These are phyloP conservation scores for Jasminum sambac DNA, from an alignment of 257 asterid species.

Conservation along the genomic window DNA sequence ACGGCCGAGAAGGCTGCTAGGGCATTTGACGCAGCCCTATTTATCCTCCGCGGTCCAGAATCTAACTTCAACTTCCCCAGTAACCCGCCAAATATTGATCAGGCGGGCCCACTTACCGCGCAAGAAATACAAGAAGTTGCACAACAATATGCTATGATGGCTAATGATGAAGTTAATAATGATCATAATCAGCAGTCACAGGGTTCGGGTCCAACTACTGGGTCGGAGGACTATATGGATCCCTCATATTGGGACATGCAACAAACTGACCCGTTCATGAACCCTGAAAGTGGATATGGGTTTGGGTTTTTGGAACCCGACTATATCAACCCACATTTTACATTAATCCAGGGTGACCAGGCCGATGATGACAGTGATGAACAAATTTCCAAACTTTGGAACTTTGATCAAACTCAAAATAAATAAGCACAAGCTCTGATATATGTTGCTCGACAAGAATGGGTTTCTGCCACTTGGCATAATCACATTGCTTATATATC, in stretches of 20 bases:
- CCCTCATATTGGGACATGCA: conserved; percentile 50
- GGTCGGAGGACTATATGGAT: conserved; percentile 29
- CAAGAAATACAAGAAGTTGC: conserved; percentile 45
- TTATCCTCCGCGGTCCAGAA: conserved; percentile 57
- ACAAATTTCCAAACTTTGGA: conserved; percentile 2
- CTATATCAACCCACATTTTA: conserved; percentile 35
- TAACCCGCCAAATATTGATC: conserved; percentile 37
- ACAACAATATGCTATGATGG: conserved; percentile 36
- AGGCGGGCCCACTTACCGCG: conserved; percentile 31
- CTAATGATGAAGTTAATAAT: conserved; percentile 1
- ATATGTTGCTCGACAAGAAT: too few species aligned
- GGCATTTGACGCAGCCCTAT: conserved; percentile 60
- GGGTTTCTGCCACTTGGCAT: too few species aligned
- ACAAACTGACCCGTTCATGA: conserved; percentile 20
- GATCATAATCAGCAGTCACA: conserved; percentile 1
- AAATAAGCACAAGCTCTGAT: too few species aligned
- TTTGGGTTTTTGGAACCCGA: conserved; percentile 50
- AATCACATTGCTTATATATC: too few species aligned
- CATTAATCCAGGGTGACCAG: neutral
- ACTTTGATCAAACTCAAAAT: neutral
- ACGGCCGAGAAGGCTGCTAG: conserved; percentile 64
- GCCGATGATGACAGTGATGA: conserved; percentile 1
- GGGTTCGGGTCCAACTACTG: conserved; percentile 15
- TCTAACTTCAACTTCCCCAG: conserved; percentile 53
- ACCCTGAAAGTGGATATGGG: conserved; percentile 33